phyloP scores from a whole-genome alignment of 495 filamentous ascomycete genomes.

The Neurospora sp. region DNA sequence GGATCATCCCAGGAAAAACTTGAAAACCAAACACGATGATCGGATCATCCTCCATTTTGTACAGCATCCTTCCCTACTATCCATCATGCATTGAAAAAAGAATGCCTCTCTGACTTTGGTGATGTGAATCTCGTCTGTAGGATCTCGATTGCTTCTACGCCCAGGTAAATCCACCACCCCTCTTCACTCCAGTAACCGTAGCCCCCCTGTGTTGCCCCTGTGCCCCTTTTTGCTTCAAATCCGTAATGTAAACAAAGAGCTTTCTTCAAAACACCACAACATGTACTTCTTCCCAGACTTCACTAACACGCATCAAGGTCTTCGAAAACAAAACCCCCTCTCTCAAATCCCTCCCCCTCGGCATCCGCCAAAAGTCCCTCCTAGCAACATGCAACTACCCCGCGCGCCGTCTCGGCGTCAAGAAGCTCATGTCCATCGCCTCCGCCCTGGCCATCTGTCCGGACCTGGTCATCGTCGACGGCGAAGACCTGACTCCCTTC shows the following conservation, averaged over 20 bases:
- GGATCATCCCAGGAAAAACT: constrained; percentile 13
- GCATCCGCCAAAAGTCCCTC: constrained; percentile 65
- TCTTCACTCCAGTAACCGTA: background rate
- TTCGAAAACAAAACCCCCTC: constrained; percentile 70
- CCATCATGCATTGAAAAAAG: background rate
- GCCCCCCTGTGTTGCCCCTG: background rate
- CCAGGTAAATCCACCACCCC: constrained; percentile 40
- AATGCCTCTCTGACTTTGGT: constrained; percentile 1
- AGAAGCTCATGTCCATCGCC: constrained; percentile 72
- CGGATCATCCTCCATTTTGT: constrained; percentile 79
- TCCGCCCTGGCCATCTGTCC: constrained; percentile 76
- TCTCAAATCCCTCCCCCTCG: constrained; percentile 60
- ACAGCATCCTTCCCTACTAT: constrained; percentile 15
- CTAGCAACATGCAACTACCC: constrained; percentile 94
- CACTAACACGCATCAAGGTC: constrained; percentile 4
- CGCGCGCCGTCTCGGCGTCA: constrained; percentile 62
- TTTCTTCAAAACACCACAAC: background rate
- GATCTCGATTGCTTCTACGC: constrained; percentile 96
- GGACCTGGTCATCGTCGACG: constrained; percentile 73
- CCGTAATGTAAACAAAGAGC: background rate
- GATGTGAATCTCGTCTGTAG: constrained; percentile 24
- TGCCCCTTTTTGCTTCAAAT: background rate
- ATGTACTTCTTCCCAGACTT: background rate
- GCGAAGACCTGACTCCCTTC: constrained; percentile 80
- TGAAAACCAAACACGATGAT: constrained; percentile 46